A percentile compares a stretch with the other conserved stretches of the same genome.
phyloP scores from a whole-genome alignment of 805 yeast species.

The Hyphopichia homilentoma region DNA sequence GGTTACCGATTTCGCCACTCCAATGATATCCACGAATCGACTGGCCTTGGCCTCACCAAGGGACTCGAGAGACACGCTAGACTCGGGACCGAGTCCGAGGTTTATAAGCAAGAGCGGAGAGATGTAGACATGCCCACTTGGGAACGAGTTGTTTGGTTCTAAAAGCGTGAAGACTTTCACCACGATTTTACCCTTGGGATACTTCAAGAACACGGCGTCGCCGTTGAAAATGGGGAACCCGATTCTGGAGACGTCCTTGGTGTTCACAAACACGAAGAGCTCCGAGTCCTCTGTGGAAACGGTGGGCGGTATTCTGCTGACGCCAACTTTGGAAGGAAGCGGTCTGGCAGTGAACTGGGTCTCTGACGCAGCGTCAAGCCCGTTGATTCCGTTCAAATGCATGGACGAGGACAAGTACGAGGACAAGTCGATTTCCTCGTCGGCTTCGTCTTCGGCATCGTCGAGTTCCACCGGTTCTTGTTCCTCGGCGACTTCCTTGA shows the following conservation, averaged over 20 bases:
- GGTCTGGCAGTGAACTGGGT: conserved; percentile 22
- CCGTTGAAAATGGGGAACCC: conserved; percentile 66
- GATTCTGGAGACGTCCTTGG: conserved; percentile 46
- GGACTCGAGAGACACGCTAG: conserved; percentile 17
- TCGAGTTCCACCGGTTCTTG: conserved; percentile 2
- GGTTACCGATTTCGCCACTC: conserved; percentile 61
- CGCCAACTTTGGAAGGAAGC: conserved; percentile 23
- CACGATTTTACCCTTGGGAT: conserved; percentile 12
- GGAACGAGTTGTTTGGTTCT: conserved; percentile 53
- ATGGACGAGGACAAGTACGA: conserved; percentile 29
- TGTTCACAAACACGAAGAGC: conserved; percentile 38
- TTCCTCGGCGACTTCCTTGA: conserved; percentile 34
- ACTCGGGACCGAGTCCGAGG: conserved; percentile 30
- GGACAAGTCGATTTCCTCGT: conserved; percentile 25
- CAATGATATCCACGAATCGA: conserved; percentile 22
- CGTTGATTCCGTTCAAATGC: conserved; percentile 9
- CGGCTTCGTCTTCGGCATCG: conserved; percentile 6
- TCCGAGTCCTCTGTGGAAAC: conserved; percentile 35
- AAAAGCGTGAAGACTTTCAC: conserved; percentile 55
- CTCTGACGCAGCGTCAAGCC: neutral
- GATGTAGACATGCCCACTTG: conserved; percentile 40
- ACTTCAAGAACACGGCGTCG: conserved; percentile 46
- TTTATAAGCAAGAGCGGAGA: conserved; percentile 63
- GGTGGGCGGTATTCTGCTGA: conserved; percentile 17
- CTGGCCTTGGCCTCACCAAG: conserved; percentile 5